A percentile compares a stretch with the other conserved stretches of the same genome.
phyloP scores from a whole-genome alignment of 768 basidiomycete genomes.

The Lentinula raphanica region DNA sequence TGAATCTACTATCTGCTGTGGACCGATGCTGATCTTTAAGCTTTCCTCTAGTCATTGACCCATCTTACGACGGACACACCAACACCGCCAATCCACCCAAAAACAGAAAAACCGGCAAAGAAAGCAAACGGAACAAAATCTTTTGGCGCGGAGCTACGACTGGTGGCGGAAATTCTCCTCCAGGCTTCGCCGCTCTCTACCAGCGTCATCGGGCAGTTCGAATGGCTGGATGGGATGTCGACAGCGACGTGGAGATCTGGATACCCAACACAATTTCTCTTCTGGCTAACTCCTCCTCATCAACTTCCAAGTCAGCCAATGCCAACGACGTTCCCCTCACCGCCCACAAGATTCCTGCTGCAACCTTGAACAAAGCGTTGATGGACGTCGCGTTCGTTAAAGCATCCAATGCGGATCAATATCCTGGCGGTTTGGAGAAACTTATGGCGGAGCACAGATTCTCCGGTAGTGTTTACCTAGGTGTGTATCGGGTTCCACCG shows the following conservation, averaged over 20 bases:
- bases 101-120: not conserved
- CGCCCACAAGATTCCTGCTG: constrained; percentile 28
- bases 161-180: constrained; percentile 85
- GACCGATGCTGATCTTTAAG: not conserved
- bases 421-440: constrained; percentile 69
- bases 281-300: not conserved
- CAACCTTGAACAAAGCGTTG: constrained; percentile 50
- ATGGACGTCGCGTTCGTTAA: constrained; percentile 70
- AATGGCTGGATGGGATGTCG: constrained; percentile 40
- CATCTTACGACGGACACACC: not conserved
- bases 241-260: constrained; percentile 33
- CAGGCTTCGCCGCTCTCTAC: constrained; percentile 76
- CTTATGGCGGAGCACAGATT: constrained; percentile 64
- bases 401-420: constrained; percentile 55
- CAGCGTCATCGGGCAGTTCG: constrained; percentile 89
- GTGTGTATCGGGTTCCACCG: constrained; percentile 17
- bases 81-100: constrained; percentile 1
- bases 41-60: not conserved
- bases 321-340: not conserved
- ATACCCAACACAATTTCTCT: not conserved
- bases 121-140: constrained; percentile 28
- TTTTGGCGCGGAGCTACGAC: constrained; percentile 98
- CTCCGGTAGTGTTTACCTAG: constrained; percentile 71
- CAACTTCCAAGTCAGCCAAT: not conserved
- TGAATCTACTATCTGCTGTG: not conserved